phyloP scores from a whole-genome alignment of 805 yeast species.

The Suhomyces pyralidae region DNA sequence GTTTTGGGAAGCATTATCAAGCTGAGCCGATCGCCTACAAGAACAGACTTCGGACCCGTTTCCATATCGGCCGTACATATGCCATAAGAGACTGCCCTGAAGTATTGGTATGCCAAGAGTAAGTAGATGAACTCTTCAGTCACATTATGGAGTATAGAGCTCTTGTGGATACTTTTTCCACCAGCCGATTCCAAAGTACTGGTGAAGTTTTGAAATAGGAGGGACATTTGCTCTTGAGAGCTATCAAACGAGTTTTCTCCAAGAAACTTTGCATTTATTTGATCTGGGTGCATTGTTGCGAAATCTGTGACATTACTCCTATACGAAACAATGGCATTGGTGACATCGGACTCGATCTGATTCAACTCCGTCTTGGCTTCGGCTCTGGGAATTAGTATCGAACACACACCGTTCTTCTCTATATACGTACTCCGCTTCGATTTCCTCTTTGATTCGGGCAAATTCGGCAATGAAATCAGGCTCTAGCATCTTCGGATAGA shows the following conservation, averaged over 20 bases:
- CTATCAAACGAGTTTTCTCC: background rate
- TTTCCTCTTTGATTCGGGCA: constrained; percentile 9
- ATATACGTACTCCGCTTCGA: constrained; percentile 7
- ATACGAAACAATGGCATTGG: background rate
- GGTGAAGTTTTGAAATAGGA: background rate
- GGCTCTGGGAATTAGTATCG: background rate
- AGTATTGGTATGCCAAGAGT: constrained; percentile 16
- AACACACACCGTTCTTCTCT: background rate
- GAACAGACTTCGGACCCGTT: background rate
- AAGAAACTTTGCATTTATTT: background rate
- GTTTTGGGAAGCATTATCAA: constrained; percentile 19
- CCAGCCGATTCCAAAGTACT: background rate
- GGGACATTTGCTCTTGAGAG: background rate
- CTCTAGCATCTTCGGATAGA: background rate
- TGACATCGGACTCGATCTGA: background rate
- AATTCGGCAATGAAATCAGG: constrained; percentile 4
- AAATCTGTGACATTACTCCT: background rate
- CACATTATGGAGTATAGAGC: background rate
- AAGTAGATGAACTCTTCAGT: constrained; percentile 10
- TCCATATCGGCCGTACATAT: background rate
- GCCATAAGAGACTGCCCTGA: background rate
- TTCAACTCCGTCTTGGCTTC: background rate
- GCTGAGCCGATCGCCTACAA: constrained; percentile 9
- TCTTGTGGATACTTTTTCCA: background rate
- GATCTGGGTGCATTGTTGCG: background rate